These are phyloP conservation scores for Sonneratia caseolaris DNA, from an alignment of 345 rosid species.

Conservation along the genomic window DNA sequence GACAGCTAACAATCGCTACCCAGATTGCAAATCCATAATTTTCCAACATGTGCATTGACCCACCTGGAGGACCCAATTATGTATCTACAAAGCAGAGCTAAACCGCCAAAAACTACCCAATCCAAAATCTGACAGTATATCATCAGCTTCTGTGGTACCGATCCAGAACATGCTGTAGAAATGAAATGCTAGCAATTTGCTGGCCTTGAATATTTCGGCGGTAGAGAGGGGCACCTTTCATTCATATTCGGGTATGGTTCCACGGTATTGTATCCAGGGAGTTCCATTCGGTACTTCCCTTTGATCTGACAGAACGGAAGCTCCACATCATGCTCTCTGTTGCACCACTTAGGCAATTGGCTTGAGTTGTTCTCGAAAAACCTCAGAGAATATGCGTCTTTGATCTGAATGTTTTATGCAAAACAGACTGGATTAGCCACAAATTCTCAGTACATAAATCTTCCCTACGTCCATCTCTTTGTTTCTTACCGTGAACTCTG, in stretches of 20 bases:
- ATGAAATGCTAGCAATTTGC: constrained; percentile 39
- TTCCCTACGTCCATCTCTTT: background rate
- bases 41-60: background rate
- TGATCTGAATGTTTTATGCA: constrained; percentile 14
- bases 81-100: background rate
- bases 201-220: constrained; percentile 69
- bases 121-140: background rate
- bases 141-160: background rate
- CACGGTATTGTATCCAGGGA: constrained; percentile 76
- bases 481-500: constrained; percentile 80
- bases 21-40: background rate
- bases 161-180: background rate
- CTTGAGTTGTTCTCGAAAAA: constrained; percentile 72
- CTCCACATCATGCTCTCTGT: constrained; percentile 60
- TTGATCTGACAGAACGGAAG: constrained; percentile 83
- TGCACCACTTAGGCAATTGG: constrained; percentile 90
- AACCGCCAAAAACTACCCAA: background rate
- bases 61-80: background rate
- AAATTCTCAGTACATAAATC: background rate
- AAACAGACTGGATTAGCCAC: background rate
- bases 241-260: constrained; percentile 90
- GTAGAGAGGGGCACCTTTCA: constrained; percentile 79
- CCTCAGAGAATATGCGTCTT: constrained; percentile 73
- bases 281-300: constrained; percentile 91
- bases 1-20: background rate